These are phyloP conservation scores for Pestalotiopsis sp. DNA, from an alignment of 2,329 filamentous ascomycete species.

Conservation along the genomic window DNA sequence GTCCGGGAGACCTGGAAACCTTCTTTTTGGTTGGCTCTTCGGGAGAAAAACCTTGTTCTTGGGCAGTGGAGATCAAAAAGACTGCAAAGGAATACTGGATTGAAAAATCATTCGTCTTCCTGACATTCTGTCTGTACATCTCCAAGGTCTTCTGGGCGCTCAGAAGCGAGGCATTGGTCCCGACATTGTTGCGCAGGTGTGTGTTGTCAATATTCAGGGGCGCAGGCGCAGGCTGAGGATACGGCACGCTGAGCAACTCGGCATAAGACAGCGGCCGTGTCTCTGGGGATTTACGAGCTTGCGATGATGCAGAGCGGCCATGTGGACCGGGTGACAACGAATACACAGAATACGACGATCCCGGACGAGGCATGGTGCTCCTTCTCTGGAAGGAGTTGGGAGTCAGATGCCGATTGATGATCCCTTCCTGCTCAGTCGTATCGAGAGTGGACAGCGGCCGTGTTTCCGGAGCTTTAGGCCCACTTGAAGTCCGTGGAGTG, in stretches of 20 bases:
- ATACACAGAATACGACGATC: conserved; percentile 74
- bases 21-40: conserved; percentile 49
- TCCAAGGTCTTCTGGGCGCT: conserved; percentile 93
- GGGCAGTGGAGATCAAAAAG: conserved; percentile 87
- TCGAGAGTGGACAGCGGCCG: conserved; percentile 54
- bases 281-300: conserved; percentile 60
- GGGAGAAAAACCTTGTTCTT: conserved; percentile 68
- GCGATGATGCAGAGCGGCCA: conserved; percentile 49
- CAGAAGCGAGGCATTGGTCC: conserved; percentile 87
- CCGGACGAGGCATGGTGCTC: conserved; percentile 67
- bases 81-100: conserved; percentile 97
- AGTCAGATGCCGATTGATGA: conserved; percentile 65
- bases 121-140: conserved; percentile 96
- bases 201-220: conserved; percentile 78
- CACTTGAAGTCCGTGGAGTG: conserved; percentile 43
- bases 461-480: conserved; percentile 42
- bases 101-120: conserved; percentile 89
- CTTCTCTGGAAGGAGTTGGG: conserved; percentile 58
- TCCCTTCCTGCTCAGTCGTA: conserved; percentile 49
- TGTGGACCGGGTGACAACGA: conserved; percentile 67
- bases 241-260: conserved; percentile 69
- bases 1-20: conserved; percentile 43
- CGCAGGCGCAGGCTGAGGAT: conserved; percentile 74
- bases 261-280: conserved; percentile 55
- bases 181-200: conserved; percentile 76